Evolutionary conservation across 2,329 filamentous ascomycete genomes (phyloP), one percentile per base, ranked within the genome.

Genomic region (Mycosphaerelloides madeirae): DNA sequence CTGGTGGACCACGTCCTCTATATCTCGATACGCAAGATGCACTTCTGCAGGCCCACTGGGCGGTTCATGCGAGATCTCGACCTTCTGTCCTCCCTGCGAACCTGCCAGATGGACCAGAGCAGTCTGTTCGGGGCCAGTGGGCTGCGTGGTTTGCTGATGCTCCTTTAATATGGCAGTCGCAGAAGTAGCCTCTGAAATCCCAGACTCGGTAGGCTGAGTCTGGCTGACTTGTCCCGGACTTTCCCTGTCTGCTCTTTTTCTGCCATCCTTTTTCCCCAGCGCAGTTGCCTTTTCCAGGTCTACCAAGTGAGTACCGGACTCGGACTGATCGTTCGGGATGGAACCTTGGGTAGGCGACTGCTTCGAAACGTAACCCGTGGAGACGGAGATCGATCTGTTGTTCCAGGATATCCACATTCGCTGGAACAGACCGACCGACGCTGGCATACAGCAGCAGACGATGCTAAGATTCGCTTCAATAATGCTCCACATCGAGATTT

Each of bases 21-120:
- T 44, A 29, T 55, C 50, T 18, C 50, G 47, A 29, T 53, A 55
- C 22, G 43, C 35, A 34, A 55, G 36, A 16, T 43, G 37, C 3
- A 50, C 39, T 40, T 55, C 49, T 3, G 52, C 48, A n/a, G 52
- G 44, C 28, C 33, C 29, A 6, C 35, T 43, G 15, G 52, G 52
- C 22, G 52, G 52, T 15, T 53, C 48, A 29, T 55, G 52, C 33
- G 43, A 45, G 36, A 55, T 53, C 36, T 53, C 47, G 13, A 50
- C 44, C 16, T 46, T 50, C 11, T 35, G n/a, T n/a, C n/a, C n/a
- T n/a, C n/a, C n/a, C n/a, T n/a, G n/a, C n/a, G n/a, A n/a, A n/a
- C 28, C 46, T 38, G 6, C 29, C 32, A 12, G 28, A 19, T 19
- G n/a, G 15, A 15, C 14, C 3, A 38, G 34, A 32, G 8, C 3